Evolutionary conservation across 2,329 filamentous ascomycete species (phyloP).

Genomic region (Exophiala calicioides): DNA sequence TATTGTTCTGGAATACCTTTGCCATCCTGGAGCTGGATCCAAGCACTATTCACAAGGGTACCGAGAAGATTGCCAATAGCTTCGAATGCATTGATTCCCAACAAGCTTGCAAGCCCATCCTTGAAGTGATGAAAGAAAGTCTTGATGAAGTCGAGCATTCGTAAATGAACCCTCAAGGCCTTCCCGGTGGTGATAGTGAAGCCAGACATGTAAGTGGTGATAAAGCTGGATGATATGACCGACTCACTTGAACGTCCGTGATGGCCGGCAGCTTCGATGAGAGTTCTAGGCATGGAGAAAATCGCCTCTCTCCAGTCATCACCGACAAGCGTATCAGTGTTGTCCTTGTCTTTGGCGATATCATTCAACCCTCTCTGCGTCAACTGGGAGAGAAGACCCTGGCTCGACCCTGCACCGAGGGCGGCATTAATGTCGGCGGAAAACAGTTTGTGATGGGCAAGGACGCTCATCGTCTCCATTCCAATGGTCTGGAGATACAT

Average conservation of each 20-base stretch:
- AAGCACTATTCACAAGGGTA: constrained; percentile 71
- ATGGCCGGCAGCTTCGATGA: constrained; percentile 43
- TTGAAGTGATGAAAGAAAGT: constrained; percentile 82
- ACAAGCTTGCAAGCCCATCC: constrained; percentile 80
- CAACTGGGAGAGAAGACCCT: constrained; percentile 90
- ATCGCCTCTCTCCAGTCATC: constrained; percentile 90
- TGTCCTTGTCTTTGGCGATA: constrained; percentile 64
- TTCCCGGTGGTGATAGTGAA: constrained; percentile 78
- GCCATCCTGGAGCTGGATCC: constrained; percentile 65
- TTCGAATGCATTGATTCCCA: constrained; percentile 80
- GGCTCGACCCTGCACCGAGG: constrained; percentile 93
- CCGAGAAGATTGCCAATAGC: constrained; percentile 86
- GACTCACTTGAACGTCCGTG: constrained; percentile 68
- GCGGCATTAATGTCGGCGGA: constrained; percentile 81
- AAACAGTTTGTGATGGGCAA: constrained; percentile 75
- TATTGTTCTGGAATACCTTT: constrained; percentile 71
- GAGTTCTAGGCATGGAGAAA: constrained; percentile 80
- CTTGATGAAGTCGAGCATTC: constrained; percentile 84
- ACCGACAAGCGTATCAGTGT: constrained; percentile 62
- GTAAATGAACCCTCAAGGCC: constrained; percentile 80
- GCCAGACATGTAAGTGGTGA: constrained; percentile 87
- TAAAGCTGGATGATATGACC: constrained; percentile 76
- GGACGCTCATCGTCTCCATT: constrained; percentile 78
- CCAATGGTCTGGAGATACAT: constrained; percentile 79
- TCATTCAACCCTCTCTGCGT: constrained; percentile 86